phyloP scores from a whole-genome alignment of 176 grass and related monocot species.

The Rhynchospora breviuscula region DNA sequence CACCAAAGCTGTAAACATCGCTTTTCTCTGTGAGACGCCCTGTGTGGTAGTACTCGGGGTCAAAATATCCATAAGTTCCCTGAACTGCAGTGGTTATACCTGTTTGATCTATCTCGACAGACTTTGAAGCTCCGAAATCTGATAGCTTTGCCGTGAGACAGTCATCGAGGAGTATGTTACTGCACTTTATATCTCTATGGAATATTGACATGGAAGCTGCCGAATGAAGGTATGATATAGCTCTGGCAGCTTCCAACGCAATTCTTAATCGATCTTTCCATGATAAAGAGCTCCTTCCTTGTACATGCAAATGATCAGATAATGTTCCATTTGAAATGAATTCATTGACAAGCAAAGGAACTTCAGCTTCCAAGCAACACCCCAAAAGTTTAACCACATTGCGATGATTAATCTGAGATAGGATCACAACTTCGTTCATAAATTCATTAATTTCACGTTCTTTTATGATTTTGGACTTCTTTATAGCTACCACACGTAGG shows the following conservation, averaged over 20 bases:
- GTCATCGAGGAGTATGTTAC: conserved; percentile 16
- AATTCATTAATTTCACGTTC: neutral
- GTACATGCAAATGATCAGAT: neutral
- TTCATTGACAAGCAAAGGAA: conserved; percentile 9
- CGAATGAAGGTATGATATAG: too few relatives aligned
- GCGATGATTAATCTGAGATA: conserved; percentile 5
- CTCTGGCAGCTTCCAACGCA: neutral
- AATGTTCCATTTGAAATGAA: conserved; percentile 20
- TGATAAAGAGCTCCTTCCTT: neutral
- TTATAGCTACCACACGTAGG: neutral
- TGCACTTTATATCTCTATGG: conserved; percentile 2
- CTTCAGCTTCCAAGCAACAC: neutral
- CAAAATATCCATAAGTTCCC: conserved; percentile 10
- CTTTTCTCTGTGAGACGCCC: too few relatives aligned
- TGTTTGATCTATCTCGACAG: neutral
- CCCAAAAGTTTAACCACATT: conserved; percentile 8
- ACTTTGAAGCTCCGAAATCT: conserved; percentile 23
- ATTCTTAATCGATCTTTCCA: conserved; percentile 21
- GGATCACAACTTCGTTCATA: neutral
- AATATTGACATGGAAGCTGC: too few relatives aligned
- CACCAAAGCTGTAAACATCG: conserved; percentile 28
- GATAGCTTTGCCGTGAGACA: neutral
- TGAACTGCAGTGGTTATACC: neutral
- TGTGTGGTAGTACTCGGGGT: too few relatives aligned
- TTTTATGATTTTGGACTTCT: neutral